These are phyloP conservation scores for Thielaviopsis ethacetica DNA, from an alignment of 2,329 filamentous ascomycete genomes.

Conservation along the genomic window DNA sequence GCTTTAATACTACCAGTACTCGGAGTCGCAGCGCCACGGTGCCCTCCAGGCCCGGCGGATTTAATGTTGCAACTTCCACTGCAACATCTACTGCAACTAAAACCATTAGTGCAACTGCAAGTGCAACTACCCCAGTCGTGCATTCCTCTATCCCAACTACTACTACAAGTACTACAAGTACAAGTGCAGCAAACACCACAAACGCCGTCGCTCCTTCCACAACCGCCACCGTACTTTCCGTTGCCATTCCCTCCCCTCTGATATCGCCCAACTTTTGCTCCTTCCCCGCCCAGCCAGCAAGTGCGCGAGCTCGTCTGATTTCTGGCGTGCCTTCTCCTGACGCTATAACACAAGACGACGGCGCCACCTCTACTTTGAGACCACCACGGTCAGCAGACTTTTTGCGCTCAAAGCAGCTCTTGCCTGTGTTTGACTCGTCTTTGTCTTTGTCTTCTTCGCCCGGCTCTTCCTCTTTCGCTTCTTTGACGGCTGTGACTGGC, in stretches of 20 bases:
- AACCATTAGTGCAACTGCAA: neutral
- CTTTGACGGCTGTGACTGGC: neutral
- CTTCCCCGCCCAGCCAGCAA: neutral
- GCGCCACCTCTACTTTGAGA: neutral
- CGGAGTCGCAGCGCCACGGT: slow-evolving; percentile 2
- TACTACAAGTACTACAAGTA: too few relatives aligned
- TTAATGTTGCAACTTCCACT: neutral
- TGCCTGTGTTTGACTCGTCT: neutral
- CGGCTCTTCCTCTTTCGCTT: neutral
- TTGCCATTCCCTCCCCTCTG: neutral
- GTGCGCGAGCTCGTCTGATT: neutral
- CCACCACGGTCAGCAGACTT: neutral
- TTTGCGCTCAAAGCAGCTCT: neutral
- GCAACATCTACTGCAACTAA: neutral
- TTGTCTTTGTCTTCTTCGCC: neutral
- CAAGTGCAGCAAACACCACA: neutral
- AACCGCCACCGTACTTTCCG: neutral
- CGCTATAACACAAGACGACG: neutral
- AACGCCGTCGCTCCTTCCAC: neutral
- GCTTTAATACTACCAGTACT: neutral
- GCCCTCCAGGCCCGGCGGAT: neutral
- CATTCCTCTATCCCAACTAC: neutral
- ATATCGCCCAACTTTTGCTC: neutral
- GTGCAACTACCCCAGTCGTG: neutral
- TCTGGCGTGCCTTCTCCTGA: neutral